Evolutionary conservation across 495 filamentous ascomycete genomes (phyloP), one percentile per base, ranked within the genome.

Genomic region (Jackrogersella minutella): DNA sequence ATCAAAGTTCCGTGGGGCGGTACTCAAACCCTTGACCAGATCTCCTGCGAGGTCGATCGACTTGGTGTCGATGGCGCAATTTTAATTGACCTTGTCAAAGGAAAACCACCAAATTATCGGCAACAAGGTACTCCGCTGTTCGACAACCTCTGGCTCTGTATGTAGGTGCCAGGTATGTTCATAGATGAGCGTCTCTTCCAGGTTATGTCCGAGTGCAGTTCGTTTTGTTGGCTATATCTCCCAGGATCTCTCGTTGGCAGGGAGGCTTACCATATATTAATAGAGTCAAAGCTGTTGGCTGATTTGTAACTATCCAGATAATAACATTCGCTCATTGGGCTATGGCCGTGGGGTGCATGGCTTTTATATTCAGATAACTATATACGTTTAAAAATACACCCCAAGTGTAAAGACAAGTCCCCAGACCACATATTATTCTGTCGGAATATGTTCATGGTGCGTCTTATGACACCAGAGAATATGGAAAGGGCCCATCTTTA

Each of bases 391-490:
- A 66, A 66, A 66, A 70, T 66, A 66, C 67, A n/a, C 34, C 28
- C 36, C 26, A 31, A 28, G 36, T 28, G 44, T 34, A 34, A 61
- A 61, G 43, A 64, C 55, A 64, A 61, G 17, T 60, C 28, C 55
- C 37, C 22, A 53, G 43, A 28, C 52, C 28, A 53, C 24, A 54
- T 69, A 34, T 54, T 54, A 61, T 53, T 46, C 49, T 34, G 24
- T 41, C 16, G 31, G 36, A 59, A 34, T 52, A 70, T 52, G 60
- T 53, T 67, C 50, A 37, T 57, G 51, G 49, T 73, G 66, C 58
- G 70, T 74, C 72, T 73, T 50, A 71, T 74, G 72, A 74, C 72
- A 67, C 54, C 46, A 52, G 55, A 50, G 57, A 74, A 51, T 63
- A 65, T 63, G 66, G 62, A 68, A 52, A 30, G 46, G 57, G 28